Percentiles rank a stretch among this genome's conserved stretches.
Evolutionary conservation across 805 yeast species (phyloP).

Genomic region (Wickerhamomyces kurtzmanii): DNA sequence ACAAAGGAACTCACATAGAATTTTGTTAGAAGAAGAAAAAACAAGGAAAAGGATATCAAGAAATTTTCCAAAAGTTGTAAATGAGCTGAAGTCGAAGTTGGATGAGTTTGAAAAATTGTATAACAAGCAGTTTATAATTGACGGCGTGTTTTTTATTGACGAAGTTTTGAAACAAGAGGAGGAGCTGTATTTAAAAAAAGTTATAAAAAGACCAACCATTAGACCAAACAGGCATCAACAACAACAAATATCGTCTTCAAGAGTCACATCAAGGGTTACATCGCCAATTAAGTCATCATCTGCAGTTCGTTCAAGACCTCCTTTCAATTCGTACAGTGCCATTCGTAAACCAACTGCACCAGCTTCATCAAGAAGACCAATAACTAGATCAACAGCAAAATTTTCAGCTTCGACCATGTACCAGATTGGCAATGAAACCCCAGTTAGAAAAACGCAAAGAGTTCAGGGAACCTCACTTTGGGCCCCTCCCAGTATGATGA

Average conservation of each 20-base stretch:
- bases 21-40: constrained; percentile 72
- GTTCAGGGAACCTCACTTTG: too few relatives aligned
- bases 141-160: constrained; percentile 17
- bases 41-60: constrained; percentile 58
- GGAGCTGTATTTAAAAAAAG: too few relatives aligned
- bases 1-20: constrained; percentile 68
- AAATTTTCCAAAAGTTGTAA: constrained; percentile 55
- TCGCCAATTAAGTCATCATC: constrained; percentile 12
- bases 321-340: too few relatives aligned
- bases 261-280: constrained; percentile 6
- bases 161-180: constrained; percentile 20
- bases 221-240: constrained; percentile 9
- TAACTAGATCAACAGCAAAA: constrained; percentile 9
- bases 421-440: too few relatives aligned
- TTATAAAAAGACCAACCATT: constrained; percentile 5
- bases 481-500: too few relatives aligned
- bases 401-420: too few relatives aligned
- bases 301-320: constrained; percentile 10
- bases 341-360: constrained; percentile 1
- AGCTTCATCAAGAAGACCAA: neutral
- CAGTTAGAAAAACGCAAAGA: too few relatives aligned
- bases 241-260: constrained; percentile 8
- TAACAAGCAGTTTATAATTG: constrained; percentile 23
- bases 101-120: constrained; percentile 34
- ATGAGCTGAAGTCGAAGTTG: constrained; percentile 37